Evolutionary conservation across 176 grass and related monocot genomes (phyloP).

Genomic region (Pontederia crassipes): DNA sequence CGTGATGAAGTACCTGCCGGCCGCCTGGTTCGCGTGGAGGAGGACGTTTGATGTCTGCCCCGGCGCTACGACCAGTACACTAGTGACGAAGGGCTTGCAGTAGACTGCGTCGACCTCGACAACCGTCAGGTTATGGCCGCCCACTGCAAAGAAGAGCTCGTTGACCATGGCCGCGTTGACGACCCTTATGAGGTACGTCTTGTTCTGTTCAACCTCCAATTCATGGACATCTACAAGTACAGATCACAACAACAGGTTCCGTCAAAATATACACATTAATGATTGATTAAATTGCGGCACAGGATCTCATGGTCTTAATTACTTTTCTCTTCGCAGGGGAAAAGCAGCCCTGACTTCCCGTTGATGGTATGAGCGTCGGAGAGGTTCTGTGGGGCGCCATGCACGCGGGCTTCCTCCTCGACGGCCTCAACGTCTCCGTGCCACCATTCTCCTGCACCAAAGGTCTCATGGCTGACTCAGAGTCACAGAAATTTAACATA

Average conservation of each 20-base stretch:
- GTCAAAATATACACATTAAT: not conserved
- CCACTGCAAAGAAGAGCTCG: slow-evolving; percentile 57
- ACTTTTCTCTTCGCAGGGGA: slow-evolving; percentile 48
- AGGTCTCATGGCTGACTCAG: not conserved
- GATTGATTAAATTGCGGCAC: not conserved
- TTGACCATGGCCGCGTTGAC: slow-evolving; percentile 62
- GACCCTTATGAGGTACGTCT: slow-evolving; percentile 52
- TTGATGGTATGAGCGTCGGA: slow-evolving; percentile 59
- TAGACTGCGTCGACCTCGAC: slow-evolving; percentile 62
- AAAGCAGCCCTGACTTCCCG: slow-evolving; percentile 54
- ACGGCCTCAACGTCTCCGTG: slow-evolving; percentile 39
- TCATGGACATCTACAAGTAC: slow-evolving; percentile 38
- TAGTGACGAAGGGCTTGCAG: slow-evolving; percentile 36
- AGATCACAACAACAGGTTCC: too few relatives aligned
- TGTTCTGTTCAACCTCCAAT: slow-evolving; percentile 32
- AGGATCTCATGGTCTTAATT: not conserved
- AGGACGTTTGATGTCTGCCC: slow-evolving; percentile 58
- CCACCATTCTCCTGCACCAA: slow-evolving; percentile 54
- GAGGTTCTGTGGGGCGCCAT: slow-evolving; percentile 41
- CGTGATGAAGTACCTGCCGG: slow-evolving; percentile 43
- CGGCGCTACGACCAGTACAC: slow-evolving; percentile 29
- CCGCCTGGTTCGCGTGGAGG: slow-evolving; percentile 28
- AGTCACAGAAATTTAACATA: not conserved
- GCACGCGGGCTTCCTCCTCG: slow-evolving; percentile 28
- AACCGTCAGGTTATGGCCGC: slow-evolving; percentile 51